Base-by-base conservation (phyloP, 495 filamentous ascomycete genomes). In the Neurospora hispaniola region DNA sequence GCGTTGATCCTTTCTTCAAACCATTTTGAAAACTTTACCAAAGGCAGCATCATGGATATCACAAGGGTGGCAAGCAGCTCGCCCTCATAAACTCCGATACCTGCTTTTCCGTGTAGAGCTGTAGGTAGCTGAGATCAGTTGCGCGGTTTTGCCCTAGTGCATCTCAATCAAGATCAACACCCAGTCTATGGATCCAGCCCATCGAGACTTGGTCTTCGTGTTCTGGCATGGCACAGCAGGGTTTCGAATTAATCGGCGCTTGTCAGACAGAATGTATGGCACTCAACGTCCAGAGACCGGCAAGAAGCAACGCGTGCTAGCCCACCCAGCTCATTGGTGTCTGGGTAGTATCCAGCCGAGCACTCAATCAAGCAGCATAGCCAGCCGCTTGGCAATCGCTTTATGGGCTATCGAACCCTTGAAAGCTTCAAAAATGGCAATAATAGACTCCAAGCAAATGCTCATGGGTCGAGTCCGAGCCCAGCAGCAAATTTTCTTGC, bases 401-500 rank as follows among this genome's bases (percentile, higher is more conserved):
- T 66, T 31, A 0, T 62, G 27, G 54, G 27, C 9, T 16, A 2
- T 9, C 31, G 1, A 11, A 31, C 12, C 18, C 14, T 31, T 27
- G 2, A 0, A 35, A 31, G 69, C 8, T 39, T 70, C n/a, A 70
- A 48, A 11, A 14, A 31, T 20, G 20, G 23, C 23, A 23, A 59
- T 66, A 12, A 18, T 16, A 38, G 54, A 38, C 54, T 59, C 20
- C 35, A 35, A 66, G 27, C 54, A 66, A 35, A 66, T 66, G 27
- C 54, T 78, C 73, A 77, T n/a, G 71, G 70, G 16, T 76, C 75
- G 27, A 78, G 70, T 4, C 77, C 76, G 5, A 81, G 70, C 12
- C 83, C 82, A 20, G 77, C 71, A 3, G 84, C 76, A 70, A 98
- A 97, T 78, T 90, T 92, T 74, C 88, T 89, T 42, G 86, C 88